Percentiles rank a stretch among this genome's conserved stretches.
Evolutionary conservation across 495 filamentous ascomycete genomes (phyloP).

Genomic region (Haplographium delicatum): DNA sequence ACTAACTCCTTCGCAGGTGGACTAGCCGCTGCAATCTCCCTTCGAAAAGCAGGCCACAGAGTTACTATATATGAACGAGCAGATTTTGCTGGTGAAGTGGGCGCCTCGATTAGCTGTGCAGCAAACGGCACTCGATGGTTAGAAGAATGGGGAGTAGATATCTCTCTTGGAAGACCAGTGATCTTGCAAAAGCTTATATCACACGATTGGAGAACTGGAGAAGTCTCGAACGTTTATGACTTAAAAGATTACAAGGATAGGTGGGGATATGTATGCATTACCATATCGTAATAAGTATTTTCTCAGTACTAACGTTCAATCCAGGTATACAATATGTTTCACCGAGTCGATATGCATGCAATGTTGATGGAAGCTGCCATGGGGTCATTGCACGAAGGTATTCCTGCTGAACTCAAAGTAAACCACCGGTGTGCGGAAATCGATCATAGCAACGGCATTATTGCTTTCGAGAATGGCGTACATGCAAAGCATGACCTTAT

Average conservation of each 20-base stretch:
- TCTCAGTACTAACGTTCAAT: neutral
- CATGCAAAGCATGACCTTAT: conserved; percentile 47
- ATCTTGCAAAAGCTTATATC: conserved; percentile 34
- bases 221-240: conserved; percentile 32
- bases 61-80: conserved; percentile 53
- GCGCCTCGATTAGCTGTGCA: conserved; percentile 54
- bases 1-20: conserved; percentile 32
- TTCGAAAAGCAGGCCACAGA: conserved; percentile 47
- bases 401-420: conserved; percentile 36
- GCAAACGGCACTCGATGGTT: conserved; percentile 51
- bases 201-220: conserved; percentile 37
- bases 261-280: conserved; percentile 36
- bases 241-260: conserved; percentile 39
- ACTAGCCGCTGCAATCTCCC: conserved; percentile 49
- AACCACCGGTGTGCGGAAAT: conserved; percentile 49
- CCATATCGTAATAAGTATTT: neutral
- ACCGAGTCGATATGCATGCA: conserved; percentile 49
- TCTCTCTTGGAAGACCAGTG: conserved; percentile 28
- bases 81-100: conserved; percentile 46
- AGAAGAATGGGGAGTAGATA: conserved; percentile 35
- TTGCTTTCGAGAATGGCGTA: conserved; percentile 48
- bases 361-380: conserved; percentile 47
- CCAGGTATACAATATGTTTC: conserved; percentile 49
- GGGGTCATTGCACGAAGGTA: conserved; percentile 37
- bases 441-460: conserved; percentile 45